phyloP scores from a whole-genome alignment of 2,329 filamentous ascomycete genomes.

The Clarireedia monteithiana region DNA sequence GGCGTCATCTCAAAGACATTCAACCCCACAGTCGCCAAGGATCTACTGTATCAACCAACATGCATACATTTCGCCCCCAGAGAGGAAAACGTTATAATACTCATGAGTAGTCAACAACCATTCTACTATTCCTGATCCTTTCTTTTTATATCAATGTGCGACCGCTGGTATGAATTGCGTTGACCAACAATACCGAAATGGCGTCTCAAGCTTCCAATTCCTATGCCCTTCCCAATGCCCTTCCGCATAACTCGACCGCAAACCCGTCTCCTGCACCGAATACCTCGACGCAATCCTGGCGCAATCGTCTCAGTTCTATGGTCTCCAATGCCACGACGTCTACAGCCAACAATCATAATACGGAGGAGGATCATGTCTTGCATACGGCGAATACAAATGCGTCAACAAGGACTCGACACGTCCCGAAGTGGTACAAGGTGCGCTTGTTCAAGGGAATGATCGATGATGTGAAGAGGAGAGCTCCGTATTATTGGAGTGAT shows the following conservation, averaged over 20 bases:
- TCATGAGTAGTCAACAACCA: not conserved
- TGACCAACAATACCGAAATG: not conserved
- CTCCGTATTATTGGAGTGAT: slow-evolving; percentile 73
- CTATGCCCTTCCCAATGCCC: slow-evolving; percentile 19
- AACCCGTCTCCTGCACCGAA: not conserved
- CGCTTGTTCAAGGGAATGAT: slow-evolving; percentile 71
- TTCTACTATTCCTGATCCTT: no score
- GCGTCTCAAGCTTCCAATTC: slow-evolving; percentile 4
- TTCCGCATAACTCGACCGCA: slow-evolving; percentile 9
- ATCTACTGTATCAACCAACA: no score
- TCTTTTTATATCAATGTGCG: not conserved
- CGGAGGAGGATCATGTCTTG: slow-evolving; percentile 5
- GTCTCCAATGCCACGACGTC: not conserved
- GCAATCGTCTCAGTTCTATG: slow-evolving; percentile 3
- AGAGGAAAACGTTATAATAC: not conserved
- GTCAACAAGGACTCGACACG: slow-evolving; percentile 15
- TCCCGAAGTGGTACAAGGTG: slow-evolving; percentile 61
- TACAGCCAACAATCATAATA: not conserved
- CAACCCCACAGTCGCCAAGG: not conserved
- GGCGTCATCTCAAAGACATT: not conserved
- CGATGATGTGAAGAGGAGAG: slow-evolving; percentile 66
- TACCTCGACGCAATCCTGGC: not conserved
- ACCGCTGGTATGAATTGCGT: not conserved
- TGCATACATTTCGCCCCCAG: not conserved
- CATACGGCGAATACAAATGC: slow-evolving; percentile 11